These are phyloP conservation scores for Aristolochia californica DNA, from an alignment of 164 flowering plant genomes.

Conservation along the genomic window DNA sequence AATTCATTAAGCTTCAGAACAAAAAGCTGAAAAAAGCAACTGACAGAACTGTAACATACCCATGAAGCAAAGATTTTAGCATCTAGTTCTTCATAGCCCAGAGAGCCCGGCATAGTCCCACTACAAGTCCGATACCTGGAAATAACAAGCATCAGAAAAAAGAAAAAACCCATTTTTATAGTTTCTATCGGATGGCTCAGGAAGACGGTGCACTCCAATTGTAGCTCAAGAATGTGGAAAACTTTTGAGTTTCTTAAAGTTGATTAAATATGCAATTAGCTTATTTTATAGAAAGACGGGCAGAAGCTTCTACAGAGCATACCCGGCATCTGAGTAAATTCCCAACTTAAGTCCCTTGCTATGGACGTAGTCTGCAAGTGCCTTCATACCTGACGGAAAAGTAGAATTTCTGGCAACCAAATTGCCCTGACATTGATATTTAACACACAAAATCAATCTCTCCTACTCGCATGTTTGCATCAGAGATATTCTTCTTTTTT, in stretches of 20 bases:
- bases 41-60: conserved; percentile 21
- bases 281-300: background rate
- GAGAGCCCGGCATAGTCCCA: conserved; percentile 54
- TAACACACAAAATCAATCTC: background rate
- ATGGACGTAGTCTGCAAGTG: conserved; percentile 59
- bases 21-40: background rate
- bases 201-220: too few species aligned
- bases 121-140: conserved; percentile 44
- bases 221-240: too few species aligned
- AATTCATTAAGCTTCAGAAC: background rate
- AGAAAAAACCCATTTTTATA: too few species aligned
- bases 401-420: conserved; percentile 35
- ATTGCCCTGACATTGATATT: conserved; percentile 28
- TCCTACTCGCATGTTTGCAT: background rate
- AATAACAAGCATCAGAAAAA: background rate
- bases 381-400: conserved; percentile 62
- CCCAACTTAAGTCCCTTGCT: conserved; percentile 63
- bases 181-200: background rate
- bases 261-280: background rate
- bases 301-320: background rate
- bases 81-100: conserved; percentile 56
- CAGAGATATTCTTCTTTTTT: background rate
- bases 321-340: conserved; percentile 76
- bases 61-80: conserved; percentile 59
- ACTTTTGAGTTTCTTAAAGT: too few species aligned